Evolutionary conservation across 371 early-diverging fungal species (phyloP).

Genomic region (Caulochytrium protostelioides): DNA sequence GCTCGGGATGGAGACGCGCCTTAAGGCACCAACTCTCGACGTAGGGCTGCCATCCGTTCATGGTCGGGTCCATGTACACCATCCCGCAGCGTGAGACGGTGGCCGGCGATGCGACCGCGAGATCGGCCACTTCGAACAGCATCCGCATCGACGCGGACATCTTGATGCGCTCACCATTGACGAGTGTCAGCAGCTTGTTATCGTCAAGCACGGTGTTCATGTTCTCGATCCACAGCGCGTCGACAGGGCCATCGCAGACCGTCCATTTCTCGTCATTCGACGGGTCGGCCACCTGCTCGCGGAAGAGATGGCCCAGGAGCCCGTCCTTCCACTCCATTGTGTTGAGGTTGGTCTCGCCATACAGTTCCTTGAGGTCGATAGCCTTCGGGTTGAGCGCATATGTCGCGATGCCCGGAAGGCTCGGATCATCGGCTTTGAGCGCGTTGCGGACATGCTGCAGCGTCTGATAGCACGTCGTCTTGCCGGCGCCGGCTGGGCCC

Average conservation of each 20-base stretch:
- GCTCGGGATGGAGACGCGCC: conserved; percentile 12
- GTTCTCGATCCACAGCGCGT: conserved; percentile 39
- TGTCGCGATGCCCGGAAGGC: conserved; percentile 14
- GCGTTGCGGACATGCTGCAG: conserved; percentile 18
- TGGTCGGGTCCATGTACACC: conserved; percentile 36
- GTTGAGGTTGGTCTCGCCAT: conserved; percentile 33
- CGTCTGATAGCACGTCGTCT: conserved; percentile 28
- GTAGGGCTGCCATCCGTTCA: conserved; percentile 27
- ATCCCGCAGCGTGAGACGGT: conserved; percentile 36
- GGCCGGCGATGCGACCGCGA: conserved; percentile 37
- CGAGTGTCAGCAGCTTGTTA: conserved; percentile 34
- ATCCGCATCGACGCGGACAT: conserved; percentile 30
- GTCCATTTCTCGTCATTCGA: conserved; percentile 35
- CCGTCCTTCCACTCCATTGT: conserved; percentile 45
- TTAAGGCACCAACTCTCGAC: conserved; percentile 21
- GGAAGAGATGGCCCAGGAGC: conserved; percentile 22
- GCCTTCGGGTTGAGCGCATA: conserved; percentile 38
- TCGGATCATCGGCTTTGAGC: conserved; percentile 12
- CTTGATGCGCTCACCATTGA: conserved; percentile 40
- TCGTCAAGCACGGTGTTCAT: conserved; percentile 39
- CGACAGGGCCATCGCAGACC: conserved; percentile 39
- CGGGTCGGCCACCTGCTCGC: conserved; percentile 28
- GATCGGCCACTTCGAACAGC: conserved; percentile 35
- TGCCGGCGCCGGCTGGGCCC: conserved; percentile 36
- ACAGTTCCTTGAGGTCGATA: conserved; percentile 32